phyloP scores from a whole-genome alignment of 495 filamentous ascomycete species.

The Niebla homalea region DNA sequence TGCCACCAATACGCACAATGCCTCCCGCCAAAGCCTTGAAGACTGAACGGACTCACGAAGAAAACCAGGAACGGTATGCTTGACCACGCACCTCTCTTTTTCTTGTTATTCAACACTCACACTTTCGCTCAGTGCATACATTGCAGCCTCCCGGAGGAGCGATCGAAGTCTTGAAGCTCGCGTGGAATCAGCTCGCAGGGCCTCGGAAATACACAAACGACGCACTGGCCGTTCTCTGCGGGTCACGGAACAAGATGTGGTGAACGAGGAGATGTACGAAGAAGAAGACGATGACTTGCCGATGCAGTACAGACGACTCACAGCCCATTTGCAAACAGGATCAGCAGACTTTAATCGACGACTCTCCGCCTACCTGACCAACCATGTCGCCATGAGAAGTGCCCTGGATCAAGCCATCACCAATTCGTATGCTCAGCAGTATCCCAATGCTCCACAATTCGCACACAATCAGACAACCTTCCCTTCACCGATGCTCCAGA shows the following conservation, averaged over 20 bases:
- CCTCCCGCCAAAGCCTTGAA: conserved; percentile 36
- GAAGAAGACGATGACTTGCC: conserved; percentile 65
- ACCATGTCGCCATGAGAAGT: conserved; percentile 43
- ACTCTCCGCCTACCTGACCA: conserved; percentile 44
- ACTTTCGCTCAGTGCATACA: conserved; percentile 54
- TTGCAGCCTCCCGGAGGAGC: conserved; percentile 82
- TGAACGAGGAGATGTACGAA: conserved; percentile 94
- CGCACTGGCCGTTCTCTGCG: conserved; percentile 74
- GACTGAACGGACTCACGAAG: conserved; percentile 65
- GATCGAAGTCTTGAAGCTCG: conserved; percentile 85
- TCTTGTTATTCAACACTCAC: conserved; percentile 6
- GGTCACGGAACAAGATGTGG: conserved; percentile 77
- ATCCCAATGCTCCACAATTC: conserved; percentile 28
- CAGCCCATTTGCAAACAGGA: conserved; percentile 39
- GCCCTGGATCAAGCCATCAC: conserved; percentile 36
- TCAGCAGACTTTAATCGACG: conserved; percentile 43
- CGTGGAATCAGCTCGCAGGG: conserved; percentile 73
- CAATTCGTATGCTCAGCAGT: conserved; percentile 34
- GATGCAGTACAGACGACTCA: conserved; percentile 38
- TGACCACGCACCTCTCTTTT: not conserved
- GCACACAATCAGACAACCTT: conserved; percentile 25
- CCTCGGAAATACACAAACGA: conserved; percentile 80
- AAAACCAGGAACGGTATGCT: conserved; percentile 76
- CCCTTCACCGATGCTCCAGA: conserved; percentile 26
- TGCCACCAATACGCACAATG: conserved; percentile 33